These are phyloP conservation scores for Carex littledalei DNA, from an alignment of 176 grass and related monocot species.

Conservation along the genomic window DNA sequence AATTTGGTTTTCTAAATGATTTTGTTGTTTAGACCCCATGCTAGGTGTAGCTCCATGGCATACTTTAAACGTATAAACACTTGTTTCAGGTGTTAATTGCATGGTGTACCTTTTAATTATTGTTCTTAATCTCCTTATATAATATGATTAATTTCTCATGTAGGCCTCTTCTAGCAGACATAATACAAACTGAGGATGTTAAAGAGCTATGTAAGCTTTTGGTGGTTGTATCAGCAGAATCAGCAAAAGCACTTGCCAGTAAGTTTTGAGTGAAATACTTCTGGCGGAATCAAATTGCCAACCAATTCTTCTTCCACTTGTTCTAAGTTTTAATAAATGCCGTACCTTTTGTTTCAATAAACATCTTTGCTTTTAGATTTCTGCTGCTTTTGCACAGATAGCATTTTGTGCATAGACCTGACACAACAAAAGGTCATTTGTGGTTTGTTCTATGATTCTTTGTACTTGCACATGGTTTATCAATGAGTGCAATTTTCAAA, in stretches of 20 bases:
- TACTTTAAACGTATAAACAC: background rate
- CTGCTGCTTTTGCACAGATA: background rate
- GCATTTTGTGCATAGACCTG: background rate
- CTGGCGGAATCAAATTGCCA: background rate
- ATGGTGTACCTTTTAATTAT: background rate
- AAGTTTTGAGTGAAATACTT: conserved; percentile 24
- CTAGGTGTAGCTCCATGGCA: background rate
- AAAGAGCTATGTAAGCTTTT: conserved; percentile 86
- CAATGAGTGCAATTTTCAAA: background rate
- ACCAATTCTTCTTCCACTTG: background rate
- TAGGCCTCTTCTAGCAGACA: conserved; percentile 94
- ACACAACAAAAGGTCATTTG: background rate
- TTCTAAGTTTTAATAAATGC: background rate
- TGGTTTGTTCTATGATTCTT: background rate
- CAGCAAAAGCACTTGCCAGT: conserved; percentile 63
- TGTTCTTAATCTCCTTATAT: background rate
- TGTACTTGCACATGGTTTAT: background rate
- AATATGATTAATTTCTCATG: conserved; percentile 19
- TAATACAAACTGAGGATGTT: conserved; percentile 68
- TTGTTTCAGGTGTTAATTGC: background rate
- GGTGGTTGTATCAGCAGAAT: conserved; percentile 58
- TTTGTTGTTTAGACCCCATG: background rate
- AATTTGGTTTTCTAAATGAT: background rate
- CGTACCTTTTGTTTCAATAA: background rate
- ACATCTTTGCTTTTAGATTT: background rate